phyloP scores from a whole-genome alignment of 1,284 basidiomycete species.

The Trichosporon faecale region DNA sequence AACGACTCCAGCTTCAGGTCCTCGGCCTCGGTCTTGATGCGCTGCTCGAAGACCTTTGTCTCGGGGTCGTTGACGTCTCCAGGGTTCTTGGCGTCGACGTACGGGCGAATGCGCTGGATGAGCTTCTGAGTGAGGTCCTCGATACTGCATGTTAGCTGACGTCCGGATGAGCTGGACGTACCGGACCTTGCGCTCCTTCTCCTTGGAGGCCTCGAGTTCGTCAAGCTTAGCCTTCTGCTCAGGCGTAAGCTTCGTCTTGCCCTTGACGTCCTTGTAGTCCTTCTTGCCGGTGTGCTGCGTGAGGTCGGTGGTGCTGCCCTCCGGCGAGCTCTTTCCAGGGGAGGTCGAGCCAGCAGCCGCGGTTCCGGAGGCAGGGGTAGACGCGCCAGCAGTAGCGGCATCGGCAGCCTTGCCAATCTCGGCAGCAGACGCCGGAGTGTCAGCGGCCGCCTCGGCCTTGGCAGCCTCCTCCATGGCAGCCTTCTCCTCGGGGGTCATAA shows the following conservation, averaged over 20 bases:
- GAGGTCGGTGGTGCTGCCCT: slow-evolving; percentile 23
- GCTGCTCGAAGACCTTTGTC: slow-evolving; percentile 69
- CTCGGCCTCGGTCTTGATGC: slow-evolving; percentile 82
- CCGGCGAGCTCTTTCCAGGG: slow-evolving; percentile 25
- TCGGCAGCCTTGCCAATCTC: slow-evolving; percentile 15
- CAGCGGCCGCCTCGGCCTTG: slow-evolving; percentile 28
- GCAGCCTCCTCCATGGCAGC: slow-evolving; percentile 69
- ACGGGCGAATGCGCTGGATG: slow-evolving; percentile 75
- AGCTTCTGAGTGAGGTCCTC: slow-evolving; percentile 71
- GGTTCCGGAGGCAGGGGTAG: slow-evolving; percentile 17
- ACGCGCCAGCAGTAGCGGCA: slow-evolving; percentile 25
- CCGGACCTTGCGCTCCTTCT: slow-evolving; percentile 71
- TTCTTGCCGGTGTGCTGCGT: slow-evolving; percentile 42
- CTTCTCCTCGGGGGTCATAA: slow-evolving; percentile 80
- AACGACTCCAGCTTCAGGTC: slow-evolving; percentile 98
- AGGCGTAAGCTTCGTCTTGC: slow-evolving; percentile 63
- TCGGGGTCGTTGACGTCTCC: slow-evolving; percentile 83
- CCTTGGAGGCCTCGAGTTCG: slow-evolving; percentile 73
- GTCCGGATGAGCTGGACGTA: slow-evolving; percentile 30
- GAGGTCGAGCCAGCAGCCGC: background rate
- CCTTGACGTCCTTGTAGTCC: slow-evolving; percentile 53
- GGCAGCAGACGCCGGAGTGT: slow-evolving; percentile 33
- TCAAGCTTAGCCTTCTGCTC: slow-evolving; percentile 81
- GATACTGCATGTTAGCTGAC: slow-evolving; percentile 49
- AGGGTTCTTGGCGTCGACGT: slow-evolving; percentile 82